These are phyloP conservation scores for Leptographium lundbergii DNA, from an alignment of 2,329 filamentous ascomycete genomes.

Conservation along the genomic window DNA sequence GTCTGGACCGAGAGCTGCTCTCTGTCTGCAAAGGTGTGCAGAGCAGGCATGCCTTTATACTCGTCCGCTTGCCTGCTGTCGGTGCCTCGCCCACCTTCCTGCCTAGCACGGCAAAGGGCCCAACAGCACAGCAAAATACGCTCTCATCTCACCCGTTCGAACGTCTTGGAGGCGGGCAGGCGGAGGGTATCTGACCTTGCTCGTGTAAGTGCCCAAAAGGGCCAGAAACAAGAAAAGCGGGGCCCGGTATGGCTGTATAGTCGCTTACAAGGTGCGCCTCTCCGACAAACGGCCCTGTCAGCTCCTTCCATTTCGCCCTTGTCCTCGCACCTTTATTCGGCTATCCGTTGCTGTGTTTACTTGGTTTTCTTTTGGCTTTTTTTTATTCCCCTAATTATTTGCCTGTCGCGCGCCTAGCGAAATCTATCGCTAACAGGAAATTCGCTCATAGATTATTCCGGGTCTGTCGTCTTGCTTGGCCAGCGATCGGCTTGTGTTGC, in stretches of 20 bases:
- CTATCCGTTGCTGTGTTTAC: neutral
- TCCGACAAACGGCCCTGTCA: neutral
- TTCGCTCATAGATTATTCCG: neutral
- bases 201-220: neutral
- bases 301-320: neutral
- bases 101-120: neutral
- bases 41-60: neutral
- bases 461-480: neutral
- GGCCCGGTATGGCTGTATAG: neutral
- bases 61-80: neutral
- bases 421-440: neutral
- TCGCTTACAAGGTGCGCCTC: neutral
- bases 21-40: neutral
- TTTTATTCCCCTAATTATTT: neutral
- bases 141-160: neutral
- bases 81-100: neutral
- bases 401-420: neutral
- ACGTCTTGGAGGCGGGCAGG: neutral
- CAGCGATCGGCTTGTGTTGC: neutral
- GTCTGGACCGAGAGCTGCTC: neutral
- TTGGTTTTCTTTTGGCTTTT: neutral
- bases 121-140: neutral
- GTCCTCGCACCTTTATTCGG: too few species aligned
- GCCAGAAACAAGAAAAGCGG: neutral
- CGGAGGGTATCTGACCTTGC: neutral